phyloP scores from a whole-genome alignment of 305 asterid species.

The Solanum hybrid region DNA sequence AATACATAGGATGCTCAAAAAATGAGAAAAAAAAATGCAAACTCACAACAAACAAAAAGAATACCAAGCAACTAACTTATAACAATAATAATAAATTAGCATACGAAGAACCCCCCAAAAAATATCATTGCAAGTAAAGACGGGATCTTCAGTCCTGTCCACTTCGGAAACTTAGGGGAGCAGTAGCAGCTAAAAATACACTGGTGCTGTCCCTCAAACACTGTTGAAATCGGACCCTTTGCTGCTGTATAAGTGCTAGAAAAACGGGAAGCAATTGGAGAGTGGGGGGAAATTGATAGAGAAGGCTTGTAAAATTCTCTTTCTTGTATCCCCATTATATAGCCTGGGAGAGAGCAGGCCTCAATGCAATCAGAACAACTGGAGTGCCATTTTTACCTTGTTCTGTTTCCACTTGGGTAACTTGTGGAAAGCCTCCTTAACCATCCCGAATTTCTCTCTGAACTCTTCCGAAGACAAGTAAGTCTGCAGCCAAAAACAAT shows the following conservation, averaged over 20 bases:
- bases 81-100: neutral
- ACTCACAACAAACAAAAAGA: constrained; percentile 13
- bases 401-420: constrained; percentile 98
- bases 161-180: constrained; percentile 2
- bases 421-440: constrained; percentile 64
- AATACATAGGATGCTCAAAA: neutral
- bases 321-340: constrained; percentile 20
- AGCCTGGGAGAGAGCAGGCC: constrained; percentile 13
- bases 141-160: neutral
- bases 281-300: constrained; percentile 9
- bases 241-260: neutral
- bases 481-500: constrained; percentile 40
- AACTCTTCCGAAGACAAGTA: constrained; percentile 74
- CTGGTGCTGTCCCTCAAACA: constrained; percentile 4
- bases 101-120: neutral
- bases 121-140: neutral
- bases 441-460: constrained; percentile 83
- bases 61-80: constrained; percentile 9
- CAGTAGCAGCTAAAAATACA: constrained; percentile 2
- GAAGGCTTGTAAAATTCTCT: constrained; percentile 27
- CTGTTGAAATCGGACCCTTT: neutral
- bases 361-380: constrained; percentile 48
- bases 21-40: neutral
- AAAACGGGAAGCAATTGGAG: neutral
- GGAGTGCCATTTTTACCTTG: constrained; percentile 70